Conservation (phyloP, 345 rosid species). For the Boechera retrofracta region DNA sequence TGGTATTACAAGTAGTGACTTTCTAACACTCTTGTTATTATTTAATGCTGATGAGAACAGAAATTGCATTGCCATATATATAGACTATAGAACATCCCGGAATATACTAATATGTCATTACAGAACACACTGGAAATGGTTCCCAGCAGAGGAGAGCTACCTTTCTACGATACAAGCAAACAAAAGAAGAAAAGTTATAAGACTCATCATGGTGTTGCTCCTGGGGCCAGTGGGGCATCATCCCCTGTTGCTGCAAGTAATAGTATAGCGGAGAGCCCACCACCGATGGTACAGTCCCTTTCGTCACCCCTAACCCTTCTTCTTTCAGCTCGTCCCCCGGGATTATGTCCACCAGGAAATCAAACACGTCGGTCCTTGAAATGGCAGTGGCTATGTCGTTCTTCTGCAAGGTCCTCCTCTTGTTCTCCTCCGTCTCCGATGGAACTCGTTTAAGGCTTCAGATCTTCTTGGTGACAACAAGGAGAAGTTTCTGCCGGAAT, state of each 20-base stretch:
- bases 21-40: background rate
- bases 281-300: conserved; percentile 44
- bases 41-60: conserved; percentile 10
- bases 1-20: conserved; percentile 1
- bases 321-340: conserved; percentile 63
- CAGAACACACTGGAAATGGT: conserved; percentile 21
- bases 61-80: conserved; percentile 16
- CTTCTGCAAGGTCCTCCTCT: conserved; percentile 66
- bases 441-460: conserved; percentile 20
- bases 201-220: conserved; percentile 32
- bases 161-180: background rate
- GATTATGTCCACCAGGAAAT: conserved; percentile 62
- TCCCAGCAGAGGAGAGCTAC: background rate
- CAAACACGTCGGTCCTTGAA: conserved; percentile 61
- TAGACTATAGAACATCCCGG: background rate
- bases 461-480: conserved; percentile 30
- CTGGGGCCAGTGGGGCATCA: conserved; percentile 43
- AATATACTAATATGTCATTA: conserved; percentile 5
- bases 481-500: conserved; percentile 16
- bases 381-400: conserved; percentile 67
- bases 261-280: conserved; percentile 56
- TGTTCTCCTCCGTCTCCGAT: conserved; percentile 50
- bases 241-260: conserved; percentile 51
- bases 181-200: background rate
- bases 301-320: conserved; percentile 59